phyloP scores from a whole-genome alignment of 1,284 basidiomycete species.

The Tilletia horrida region DNA sequence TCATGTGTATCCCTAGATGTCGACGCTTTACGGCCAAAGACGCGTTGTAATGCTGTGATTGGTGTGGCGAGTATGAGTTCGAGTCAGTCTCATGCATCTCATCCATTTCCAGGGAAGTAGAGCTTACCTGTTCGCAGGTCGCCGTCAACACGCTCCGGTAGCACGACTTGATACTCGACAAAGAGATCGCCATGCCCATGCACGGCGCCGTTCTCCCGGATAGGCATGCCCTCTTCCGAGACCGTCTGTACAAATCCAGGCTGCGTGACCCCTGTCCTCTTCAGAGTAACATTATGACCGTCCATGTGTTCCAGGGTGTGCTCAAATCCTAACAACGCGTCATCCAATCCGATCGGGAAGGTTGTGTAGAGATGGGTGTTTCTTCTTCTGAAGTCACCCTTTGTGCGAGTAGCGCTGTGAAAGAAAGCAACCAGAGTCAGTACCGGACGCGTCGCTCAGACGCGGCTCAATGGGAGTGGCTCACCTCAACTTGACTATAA shows the following conservation, averaged over 20 bases:
- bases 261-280: conserved; percentile 44
- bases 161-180: conserved; percentile 46
- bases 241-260: conserved; percentile 42
- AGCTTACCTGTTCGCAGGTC: conserved; percentile 15
- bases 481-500: conserved; percentile 44
- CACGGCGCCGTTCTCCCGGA: conserved; percentile 33
- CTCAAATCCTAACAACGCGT: conserved; percentile 51
- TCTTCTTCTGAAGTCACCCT: conserved; percentile 43
- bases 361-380: conserved; percentile 48
- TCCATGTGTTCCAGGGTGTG: conserved; percentile 48
- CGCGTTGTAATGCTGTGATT: conserved; percentile 4
- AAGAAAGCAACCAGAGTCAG: neutral
- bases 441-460: no score
- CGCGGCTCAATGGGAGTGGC: neutral
- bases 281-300: conserved; percentile 38
- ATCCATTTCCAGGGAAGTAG: neutral
- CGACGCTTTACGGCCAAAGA: neutral
- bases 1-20: neutral
- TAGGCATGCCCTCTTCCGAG: conserved; percentile 48
- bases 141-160: conserved; percentile 27
- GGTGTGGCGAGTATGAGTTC: neutral
- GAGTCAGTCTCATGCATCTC: no score
- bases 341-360: conserved; percentile 41
- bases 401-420: conserved; percentile 27
- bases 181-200: conserved; percentile 42